These are phyloP conservation scores for Brassica cretica DNA, from an alignment of 345 rosid species.

Conservation along the genomic window DNA sequence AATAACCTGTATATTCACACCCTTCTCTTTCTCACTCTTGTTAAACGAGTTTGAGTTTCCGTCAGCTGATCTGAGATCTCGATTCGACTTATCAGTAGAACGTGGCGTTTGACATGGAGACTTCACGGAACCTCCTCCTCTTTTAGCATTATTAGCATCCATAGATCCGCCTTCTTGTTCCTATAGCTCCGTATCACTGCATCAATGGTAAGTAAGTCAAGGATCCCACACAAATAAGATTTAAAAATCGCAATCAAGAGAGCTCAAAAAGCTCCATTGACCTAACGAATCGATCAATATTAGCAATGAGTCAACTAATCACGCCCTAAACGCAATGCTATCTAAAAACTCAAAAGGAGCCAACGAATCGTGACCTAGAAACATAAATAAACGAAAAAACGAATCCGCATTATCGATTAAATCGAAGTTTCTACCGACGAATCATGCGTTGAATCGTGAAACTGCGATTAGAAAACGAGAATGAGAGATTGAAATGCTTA, in stretches of 20 bases:
- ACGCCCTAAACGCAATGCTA: neutral
- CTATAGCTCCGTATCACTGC: constrained; percentile 16
- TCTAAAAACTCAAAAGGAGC: neutral
- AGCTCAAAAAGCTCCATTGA: constrained; percentile 23
- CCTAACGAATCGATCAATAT: constrained; percentile 2
- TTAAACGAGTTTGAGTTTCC: constrained; percentile 49
- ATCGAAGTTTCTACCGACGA: neutral
- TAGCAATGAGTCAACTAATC: constrained; percentile 11
- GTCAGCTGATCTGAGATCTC: constrained; percentile 84
- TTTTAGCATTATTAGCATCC: constrained; percentile 65
- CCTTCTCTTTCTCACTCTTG: constrained; percentile 86
- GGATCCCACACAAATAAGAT: constrained; percentile 14
- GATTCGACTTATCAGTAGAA: constrained; percentile 70
- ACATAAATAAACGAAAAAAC: neutral
- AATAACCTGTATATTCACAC: constrained; percentile 94
- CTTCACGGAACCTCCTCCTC: constrained; percentile 61
- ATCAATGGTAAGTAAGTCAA: constrained; percentile 13
- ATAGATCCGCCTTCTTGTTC: constrained; percentile 30
- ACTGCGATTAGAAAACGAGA: neutral
- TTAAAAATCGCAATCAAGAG: neutral
- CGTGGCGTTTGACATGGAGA: constrained; percentile 96
- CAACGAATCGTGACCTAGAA: constrained; percentile 13
- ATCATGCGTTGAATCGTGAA: neutral
- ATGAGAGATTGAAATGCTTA: neutral
- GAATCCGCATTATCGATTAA: neutral